phyloP scores from a whole-genome alignment of 306 rosid genomes.

The Vigna nakashimae region DNA sequence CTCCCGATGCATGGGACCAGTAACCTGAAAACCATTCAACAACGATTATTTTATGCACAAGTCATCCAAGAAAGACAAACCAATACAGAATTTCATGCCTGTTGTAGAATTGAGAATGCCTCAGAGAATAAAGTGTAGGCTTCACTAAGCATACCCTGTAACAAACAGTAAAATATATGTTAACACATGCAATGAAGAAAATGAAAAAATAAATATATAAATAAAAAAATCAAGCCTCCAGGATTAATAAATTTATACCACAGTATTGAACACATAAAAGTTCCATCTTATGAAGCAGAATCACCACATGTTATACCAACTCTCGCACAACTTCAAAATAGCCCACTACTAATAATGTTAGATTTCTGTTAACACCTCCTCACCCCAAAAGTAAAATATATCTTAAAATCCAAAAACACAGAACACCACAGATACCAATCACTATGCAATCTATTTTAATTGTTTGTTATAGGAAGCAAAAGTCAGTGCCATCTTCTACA shows the following conservation, averaged over 20 bases:
- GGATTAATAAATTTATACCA: not conserved
- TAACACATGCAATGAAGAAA: not conserved
- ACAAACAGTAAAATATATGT: constrained; percentile 36
- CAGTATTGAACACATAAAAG: constrained; percentile 11
- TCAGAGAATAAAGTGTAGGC: constrained; percentile 94
- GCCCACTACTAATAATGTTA: not conserved
- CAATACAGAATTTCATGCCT: constrained; percentile 61
- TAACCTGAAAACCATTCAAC: constrained; percentile 67
- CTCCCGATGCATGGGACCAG: constrained; percentile 99
- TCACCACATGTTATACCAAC: not conserved
- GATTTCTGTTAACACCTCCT: not conserved
- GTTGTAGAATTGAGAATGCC: constrained; percentile 96
- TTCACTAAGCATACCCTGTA: constrained; percentile 98
- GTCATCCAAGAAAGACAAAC: constrained; percentile 12
- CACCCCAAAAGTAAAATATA: constrained; percentile 7
- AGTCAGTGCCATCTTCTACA: constrained; percentile 18
- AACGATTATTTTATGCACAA: constrained; percentile 39
- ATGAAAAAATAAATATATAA: not conserved
- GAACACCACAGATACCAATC: not conserved
- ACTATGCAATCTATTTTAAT: not conserved
- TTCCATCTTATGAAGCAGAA: not conserved
- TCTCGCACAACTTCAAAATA: constrained; percentile 16
- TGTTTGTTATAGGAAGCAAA: not conserved
- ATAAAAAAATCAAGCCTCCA: not conserved
- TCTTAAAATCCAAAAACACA: not conserved